Evolutionary conservation across 2,329 filamentous ascomycete genomes (phyloP).

Genomic region (Ophiostoma pallidulum): DNA sequence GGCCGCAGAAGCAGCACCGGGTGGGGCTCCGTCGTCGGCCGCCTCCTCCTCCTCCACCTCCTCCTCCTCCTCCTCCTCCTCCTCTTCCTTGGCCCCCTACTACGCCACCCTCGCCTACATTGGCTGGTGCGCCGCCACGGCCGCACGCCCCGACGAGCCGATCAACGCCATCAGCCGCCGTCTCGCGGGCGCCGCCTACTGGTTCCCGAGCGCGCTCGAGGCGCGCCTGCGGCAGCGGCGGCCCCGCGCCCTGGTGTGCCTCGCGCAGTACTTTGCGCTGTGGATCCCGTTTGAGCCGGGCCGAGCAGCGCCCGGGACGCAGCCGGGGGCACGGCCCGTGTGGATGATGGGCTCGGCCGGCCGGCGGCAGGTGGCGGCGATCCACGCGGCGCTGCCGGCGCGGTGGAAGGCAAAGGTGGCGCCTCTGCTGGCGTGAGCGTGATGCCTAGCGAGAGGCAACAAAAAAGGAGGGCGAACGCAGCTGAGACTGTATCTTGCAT

Average conservation of each 20-base stretch:
- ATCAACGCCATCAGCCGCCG: constrained; percentile 25
- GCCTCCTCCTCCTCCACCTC: no score
- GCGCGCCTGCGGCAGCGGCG: constrained; percentile 26
- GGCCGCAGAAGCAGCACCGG: no score
- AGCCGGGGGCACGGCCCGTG: constrained; percentile 14
- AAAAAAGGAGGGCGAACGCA: neutral
- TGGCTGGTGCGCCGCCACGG: constrained; percentile 24
- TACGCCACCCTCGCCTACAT: constrained; percentile 26
- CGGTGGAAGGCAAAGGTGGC: constrained; percentile 29
- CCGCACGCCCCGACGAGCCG: constrained; percentile 22
- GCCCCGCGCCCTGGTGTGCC: constrained; percentile 27
- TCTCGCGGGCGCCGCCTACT: constrained; percentile 28
- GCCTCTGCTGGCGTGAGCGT: constrained; percentile 22
- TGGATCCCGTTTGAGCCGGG: constrained; percentile 25
- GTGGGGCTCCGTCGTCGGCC: no score
- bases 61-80: no score
- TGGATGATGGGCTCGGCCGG: constrained; percentile 30
- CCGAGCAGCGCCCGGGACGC: neutral
- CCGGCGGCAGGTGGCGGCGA: constrained; percentile 28
- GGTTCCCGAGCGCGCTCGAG: constrained; percentile 26
- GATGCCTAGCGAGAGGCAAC: constrained; percentile 16
- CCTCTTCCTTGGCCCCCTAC: constrained; percentile 22
- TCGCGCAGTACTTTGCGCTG: constrained; percentile 31
- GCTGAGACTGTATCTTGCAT: no score
- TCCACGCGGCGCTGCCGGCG: constrained; percentile 25